Evolutionary conservation across 345 rosid genomes (phyloP).

Genomic region (Corymbia maculata): DNA sequence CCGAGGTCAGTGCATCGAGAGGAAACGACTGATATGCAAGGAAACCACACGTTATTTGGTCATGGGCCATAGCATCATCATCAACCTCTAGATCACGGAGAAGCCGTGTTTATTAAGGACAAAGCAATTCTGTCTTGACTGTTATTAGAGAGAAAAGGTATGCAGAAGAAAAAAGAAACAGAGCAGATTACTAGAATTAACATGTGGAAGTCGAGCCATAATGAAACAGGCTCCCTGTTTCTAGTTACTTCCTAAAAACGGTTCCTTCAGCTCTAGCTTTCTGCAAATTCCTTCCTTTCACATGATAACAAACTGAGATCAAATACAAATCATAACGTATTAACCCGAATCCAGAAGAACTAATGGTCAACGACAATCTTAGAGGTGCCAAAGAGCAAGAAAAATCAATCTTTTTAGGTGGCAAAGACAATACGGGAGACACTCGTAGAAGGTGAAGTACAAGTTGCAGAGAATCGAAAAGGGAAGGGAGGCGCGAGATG

Average conservation of each 20-base stretch:
- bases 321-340: background rate
- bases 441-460: background rate
- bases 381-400: background rate
- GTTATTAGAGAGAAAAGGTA: background rate
- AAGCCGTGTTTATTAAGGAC: background rate
- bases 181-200: background rate
- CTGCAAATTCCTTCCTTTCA: background rate
- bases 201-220: background rate
- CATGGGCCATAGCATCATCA: background rate
- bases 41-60: background rate
- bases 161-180: background rate
- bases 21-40: background rate
- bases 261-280: background rate
- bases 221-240: background rate
- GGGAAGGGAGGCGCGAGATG: background rate
- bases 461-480: background rate
- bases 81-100: background rate
- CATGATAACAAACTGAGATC: background rate
- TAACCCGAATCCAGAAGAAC: background rate
- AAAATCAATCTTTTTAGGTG: background rate
- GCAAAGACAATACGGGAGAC: background rate
- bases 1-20: background rate
- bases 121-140: background rate
- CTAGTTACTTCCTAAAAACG: background rate
- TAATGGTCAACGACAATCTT: background rate